Conservation (phyloP, 2,329 filamentous ascomycete genomes). For the Nakataea oryzae region DNA sequence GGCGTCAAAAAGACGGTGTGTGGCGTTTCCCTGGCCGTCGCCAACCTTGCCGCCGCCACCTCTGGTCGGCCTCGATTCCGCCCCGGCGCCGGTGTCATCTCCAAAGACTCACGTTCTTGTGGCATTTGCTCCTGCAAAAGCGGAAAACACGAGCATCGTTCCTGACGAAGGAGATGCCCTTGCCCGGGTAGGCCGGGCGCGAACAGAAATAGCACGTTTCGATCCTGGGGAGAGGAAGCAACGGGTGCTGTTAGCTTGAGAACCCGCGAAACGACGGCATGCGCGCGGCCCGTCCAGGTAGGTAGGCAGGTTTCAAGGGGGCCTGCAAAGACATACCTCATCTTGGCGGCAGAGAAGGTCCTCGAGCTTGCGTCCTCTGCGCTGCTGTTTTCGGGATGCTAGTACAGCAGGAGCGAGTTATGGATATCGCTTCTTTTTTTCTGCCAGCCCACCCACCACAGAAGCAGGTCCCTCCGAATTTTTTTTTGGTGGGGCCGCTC, state of each 20-base stretch:
- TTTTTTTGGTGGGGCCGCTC: slow-evolving; percentile 8
- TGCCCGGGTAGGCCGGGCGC: slow-evolving; percentile 40
- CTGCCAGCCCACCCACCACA: slow-evolving; percentile 1
- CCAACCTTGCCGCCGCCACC: too few relatives aligned
- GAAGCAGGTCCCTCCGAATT: slow-evolving; percentile 4
- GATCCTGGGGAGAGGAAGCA: slow-evolving; percentile 24
- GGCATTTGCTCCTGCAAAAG: slow-evolving; percentile 51
- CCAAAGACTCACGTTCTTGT: slow-evolving; percentile 38
- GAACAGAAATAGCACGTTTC: slow-evolving; percentile 62
- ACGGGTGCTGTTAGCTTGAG: background rate
- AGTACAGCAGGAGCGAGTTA: background rate
- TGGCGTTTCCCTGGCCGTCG: background rate
- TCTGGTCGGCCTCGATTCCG: background rate
- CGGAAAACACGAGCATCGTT: slow-evolving; percentile 43
- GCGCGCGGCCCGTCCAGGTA: too few relatives aligned
- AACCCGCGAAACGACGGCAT: background rate
- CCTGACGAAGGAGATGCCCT: slow-evolving; percentile 43
- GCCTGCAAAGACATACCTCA: slow-evolving; percentile 6
- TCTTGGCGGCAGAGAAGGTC: slow-evolving; percentile 8
- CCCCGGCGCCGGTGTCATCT: background rate
- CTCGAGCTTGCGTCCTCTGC: slow-evolving; percentile 14
- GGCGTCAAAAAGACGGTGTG: background rate
- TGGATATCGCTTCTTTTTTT: slow-evolving; percentile 1
- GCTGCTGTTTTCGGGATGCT: background rate
- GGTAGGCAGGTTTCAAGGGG: background rate